Evolutionary conservation across 495 filamentous ascomycete species (phyloP), one percentile per base, ranked within the genome.

Genomic region (Podospora fimiseda): DNA sequence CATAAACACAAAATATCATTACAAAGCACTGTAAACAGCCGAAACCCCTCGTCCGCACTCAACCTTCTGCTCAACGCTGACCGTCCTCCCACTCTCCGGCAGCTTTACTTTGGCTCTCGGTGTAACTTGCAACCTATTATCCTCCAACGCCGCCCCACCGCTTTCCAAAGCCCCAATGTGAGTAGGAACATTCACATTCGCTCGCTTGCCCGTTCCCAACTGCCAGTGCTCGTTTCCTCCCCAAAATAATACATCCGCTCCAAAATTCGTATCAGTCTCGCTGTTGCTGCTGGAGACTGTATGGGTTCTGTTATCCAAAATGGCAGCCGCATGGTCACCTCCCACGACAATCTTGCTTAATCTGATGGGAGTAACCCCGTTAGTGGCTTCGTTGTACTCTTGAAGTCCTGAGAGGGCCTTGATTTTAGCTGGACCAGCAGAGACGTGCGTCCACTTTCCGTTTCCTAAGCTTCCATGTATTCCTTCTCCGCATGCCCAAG

Each of bases 211-310:
- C 3, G 86, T 96, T 3, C 93, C 93, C 15, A 98, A 79, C 63
- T 98, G 93, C 62, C 87, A 95, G 56, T 81, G 78, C 70, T 98
- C 92, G 60, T 96, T 98, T 36, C 87, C 88, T 57, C 93, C 93
- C 88, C 91, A 98, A 79, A 85, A 94, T 5, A 96, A 64, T 2
- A 87, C 82, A 66, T 97, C 93, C 8, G 83, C 82, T 46, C 92
- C 92, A 75, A 80, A 95, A 57, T 89, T 86, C 3, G 81, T 86
- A 53, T 89, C 84, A 44, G 83, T 80, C 3, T 73, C 73, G 9
- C 71, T 75, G 6, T 70, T 62, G 5, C 73, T 61, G 9, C 68
- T 67, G 3, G 81, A 76, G 14, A 73, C 63, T 36, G 89, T 62
- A 48, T 83, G 78, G 2, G 87, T 84, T 18, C 85, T 74, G 61